These are phyloP conservation scores for Melampsora larici-populina DNA, from an alignment of 1,284 basidiomycete genomes.

Conservation along the genomic window DNA sequence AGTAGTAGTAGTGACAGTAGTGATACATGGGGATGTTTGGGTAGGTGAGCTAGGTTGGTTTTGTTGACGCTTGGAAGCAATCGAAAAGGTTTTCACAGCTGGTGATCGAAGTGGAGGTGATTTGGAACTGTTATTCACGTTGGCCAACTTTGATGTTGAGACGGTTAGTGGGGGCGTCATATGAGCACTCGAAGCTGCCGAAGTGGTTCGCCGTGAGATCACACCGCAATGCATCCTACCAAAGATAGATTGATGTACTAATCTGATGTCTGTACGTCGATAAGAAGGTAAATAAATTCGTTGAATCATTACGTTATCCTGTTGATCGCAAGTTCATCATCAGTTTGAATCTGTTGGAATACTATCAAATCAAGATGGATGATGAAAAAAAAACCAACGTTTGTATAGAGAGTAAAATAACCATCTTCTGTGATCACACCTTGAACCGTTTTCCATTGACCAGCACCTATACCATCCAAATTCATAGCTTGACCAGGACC, in stretches of 20 bases:
- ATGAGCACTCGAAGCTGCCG: background rate
- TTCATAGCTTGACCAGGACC: constrained; percentile 37
- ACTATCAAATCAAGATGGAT: background rate
- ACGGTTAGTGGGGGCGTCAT: constrained; percentile 33
- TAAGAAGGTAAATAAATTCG: constrained; percentile 39
- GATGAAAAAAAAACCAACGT: background rate
- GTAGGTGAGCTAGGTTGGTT: background rate
- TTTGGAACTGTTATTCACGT: constrained; percentile 45
- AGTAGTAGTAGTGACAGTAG: background rate
- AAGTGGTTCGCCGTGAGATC: constrained; percentile 9
- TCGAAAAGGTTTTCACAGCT: background rate
- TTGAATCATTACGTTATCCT: constrained; percentile 22
- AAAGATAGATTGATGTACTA: constrained; percentile 44
- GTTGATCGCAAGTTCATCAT: background rate
- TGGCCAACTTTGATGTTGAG: constrained; percentile 38
- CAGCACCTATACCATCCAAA: constrained; percentile 19
- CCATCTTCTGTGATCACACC: constrained; percentile 39
- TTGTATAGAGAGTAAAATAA: constrained; percentile 30
- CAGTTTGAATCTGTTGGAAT: background rate
- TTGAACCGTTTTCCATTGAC: constrained; percentile 39
- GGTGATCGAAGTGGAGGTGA: background rate
- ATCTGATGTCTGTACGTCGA: constrained; percentile 35
- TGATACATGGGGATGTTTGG: background rate
- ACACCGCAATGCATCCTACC: constrained; percentile 38
- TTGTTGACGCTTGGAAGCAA: background rate